Conservation (phyloP, 2,329 filamentous ascomycete species). For the Lasiodiplodia hormozganensis region DNA sequence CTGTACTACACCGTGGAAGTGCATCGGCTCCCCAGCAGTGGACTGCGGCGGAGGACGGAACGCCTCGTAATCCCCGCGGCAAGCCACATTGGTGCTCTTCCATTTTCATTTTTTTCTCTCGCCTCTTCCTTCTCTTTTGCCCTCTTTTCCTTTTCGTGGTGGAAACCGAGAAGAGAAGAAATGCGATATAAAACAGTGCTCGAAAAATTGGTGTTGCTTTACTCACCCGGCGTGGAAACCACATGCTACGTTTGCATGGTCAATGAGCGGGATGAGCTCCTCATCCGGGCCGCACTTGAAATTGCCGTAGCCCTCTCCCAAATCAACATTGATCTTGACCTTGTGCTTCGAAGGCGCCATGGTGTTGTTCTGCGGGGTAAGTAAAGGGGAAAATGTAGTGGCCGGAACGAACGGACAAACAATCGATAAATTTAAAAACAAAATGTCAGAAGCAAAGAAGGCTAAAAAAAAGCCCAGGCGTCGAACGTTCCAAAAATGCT, state of each 20-base stretch:
- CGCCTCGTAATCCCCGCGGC: no score
- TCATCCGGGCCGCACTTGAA: constrained; percentile 61
- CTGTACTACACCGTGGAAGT: no score
- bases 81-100: no score
- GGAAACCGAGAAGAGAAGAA: not conserved
- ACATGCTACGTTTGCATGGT: constrained; percentile 69
- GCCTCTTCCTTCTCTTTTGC: not conserved
- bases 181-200: not conserved
- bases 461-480: not conserved
- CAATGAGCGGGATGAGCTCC: constrained; percentile 66
- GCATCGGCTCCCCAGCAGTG: no score
- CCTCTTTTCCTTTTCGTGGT: not conserved
- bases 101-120: not conserved
- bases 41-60: no score
- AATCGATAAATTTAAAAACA: not conserved
- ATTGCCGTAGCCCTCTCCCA: constrained; percentile 62
- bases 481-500: not conserved
- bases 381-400: not conserved
- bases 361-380: constrained; percentile 29
- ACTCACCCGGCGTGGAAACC: constrained; percentile 59
- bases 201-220: not conserved
- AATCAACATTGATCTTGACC: constrained; percentile 61
- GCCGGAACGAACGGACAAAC: no score
- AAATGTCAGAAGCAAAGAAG: not conserved
- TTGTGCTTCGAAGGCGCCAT: constrained; percentile 60